Base-by-base conservation (phyloP, 2,329 filamentous ascomycete species). In the Thelonectria rubi region DNA sequence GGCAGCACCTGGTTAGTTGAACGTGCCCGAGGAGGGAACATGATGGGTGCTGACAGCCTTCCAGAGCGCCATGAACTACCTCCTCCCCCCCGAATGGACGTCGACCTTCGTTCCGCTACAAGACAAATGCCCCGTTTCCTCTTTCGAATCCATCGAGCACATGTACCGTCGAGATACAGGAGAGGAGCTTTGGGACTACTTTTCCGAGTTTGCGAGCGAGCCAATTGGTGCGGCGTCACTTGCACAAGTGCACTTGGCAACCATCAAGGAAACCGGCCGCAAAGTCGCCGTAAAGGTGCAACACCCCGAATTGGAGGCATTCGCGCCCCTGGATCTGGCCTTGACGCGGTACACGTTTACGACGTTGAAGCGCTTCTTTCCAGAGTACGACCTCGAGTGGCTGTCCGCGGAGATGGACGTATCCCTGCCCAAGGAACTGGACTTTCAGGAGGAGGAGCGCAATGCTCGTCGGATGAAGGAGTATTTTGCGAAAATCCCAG, bases 381-480 rank as follows among this genome's bases (percentile, higher is more conserved):
- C 96, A 2, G 94, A 98, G 70, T 99, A 99, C 76, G 95, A 99
- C 76, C 84, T 99, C 26, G 94, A 97, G 73, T 99, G 95, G 95
- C 82, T 99, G 10, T 94, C 93, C 1, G 88, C 89, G 8, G 95
- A 99, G 78, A 96, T 99, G 91, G 92, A 97, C 62, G 79, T 88
- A 18, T 97, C 93, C 3, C 80, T 99, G 7, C 95, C 95, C 0
- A 89, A 94, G 74, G 95, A 99, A 77, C 83, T 99, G 54, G 91
- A 99, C 75, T 99, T 99, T 73, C 82, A 87, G 40, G 88, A 88
- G 70, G 95, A 99, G 75, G 95, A 91, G 5, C 79, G 88, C 55
- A 99, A 99, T 76, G 94, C 96, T 10, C 86, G 83, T 47, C 86
- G 91, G 49, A 92, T 92, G 39, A 88, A 89, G 73, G 86, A 90